Evolutionary conservation across 1,139 yeast genomes (phyloP).

Genomic region (Hemisphaericaspora xylofermentans): DNA sequence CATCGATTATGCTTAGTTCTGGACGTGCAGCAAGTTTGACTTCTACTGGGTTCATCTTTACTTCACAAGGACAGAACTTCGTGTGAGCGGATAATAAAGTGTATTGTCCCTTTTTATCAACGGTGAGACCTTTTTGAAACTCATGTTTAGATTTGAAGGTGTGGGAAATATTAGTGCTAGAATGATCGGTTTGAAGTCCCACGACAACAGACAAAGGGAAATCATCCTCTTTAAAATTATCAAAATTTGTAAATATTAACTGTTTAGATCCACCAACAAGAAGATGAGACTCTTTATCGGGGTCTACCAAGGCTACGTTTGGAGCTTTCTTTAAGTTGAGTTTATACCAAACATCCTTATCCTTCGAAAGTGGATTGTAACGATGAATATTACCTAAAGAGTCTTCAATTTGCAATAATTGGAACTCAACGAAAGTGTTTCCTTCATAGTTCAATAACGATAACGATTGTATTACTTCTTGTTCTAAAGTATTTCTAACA

Average conservation of each 20-base stretch:
- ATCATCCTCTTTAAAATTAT: constrained; percentile 27
- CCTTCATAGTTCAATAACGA: constrained; percentile 26
- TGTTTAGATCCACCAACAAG: constrained; percentile 38
- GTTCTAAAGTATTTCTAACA: constrained; percentile 37
- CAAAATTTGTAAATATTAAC: constrained; percentile 25
- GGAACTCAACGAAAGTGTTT: constrained; percentile 64
- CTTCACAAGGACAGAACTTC: constrained; percentile 61
- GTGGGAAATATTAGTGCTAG: constrained; percentile 31
- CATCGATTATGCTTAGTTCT: constrained; percentile 48
- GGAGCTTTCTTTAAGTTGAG: constrained; percentile 69
- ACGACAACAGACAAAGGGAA: constrained; percentile 51
- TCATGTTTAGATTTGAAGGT: constrained; percentile 34
- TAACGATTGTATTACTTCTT: constrained; percentile 30
- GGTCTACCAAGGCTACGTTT: constrained; percentile 35
- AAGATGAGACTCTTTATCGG: constrained; percentile 38
- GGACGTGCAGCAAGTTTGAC: constrained; percentile 45
- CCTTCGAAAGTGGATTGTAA: constrained; percentile 48
- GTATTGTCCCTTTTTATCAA: constrained; percentile 65
- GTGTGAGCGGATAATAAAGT: constrained; percentile 52
- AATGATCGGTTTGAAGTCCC: background rate
- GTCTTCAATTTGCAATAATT: constrained; percentile 66
- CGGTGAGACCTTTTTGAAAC: constrained; percentile 32
- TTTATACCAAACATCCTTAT: constrained; percentile 50
- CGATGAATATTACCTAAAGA: constrained; percentile 69
- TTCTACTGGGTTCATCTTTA: constrained; percentile 33